These are phyloP conservation scores for Erythrophleum fordii DNA, from an alignment of 306 rosid species.

Conservation along the genomic window DNA sequence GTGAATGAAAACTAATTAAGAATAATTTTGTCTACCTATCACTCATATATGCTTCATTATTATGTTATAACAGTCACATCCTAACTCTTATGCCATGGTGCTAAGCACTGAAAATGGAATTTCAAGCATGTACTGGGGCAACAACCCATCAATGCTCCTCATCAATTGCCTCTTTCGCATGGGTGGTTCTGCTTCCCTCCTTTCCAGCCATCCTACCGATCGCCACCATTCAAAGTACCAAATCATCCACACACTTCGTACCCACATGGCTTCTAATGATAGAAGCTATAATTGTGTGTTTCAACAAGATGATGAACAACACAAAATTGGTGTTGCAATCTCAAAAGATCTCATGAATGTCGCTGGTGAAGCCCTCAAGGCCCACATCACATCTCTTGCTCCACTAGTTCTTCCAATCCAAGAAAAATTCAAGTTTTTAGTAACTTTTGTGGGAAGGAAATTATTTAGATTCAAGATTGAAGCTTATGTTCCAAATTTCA, in stretches of 20 bases:
- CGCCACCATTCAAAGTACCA: slow-evolving; percentile 21
- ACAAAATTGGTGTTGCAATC: slow-evolving; percentile 22
- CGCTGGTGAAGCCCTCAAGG: slow-evolving; percentile 21
- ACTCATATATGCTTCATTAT: background rate
- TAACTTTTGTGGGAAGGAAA: slow-evolving; percentile 25
- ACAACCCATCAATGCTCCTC: slow-evolving; percentile 37
- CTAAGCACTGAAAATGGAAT: slow-evolving; percentile 25
- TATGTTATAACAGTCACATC: slow-evolving; percentile 1
- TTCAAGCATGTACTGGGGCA: slow-evolving; percentile 23
- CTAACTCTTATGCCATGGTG: slow-evolving; percentile 28
- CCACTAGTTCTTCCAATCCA: slow-evolving; percentile 18
- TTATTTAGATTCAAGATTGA: background rate
- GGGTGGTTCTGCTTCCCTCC: slow-evolving; percentile 38
- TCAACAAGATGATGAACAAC: slow-evolving; percentile 31
- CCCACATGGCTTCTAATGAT: slow-evolving; percentile 19
- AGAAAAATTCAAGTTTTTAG: slow-evolving; percentile 25
- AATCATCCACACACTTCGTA: slow-evolving; percentile 21
- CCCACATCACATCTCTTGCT: slow-evolving; percentile 29
- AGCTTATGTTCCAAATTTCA: slow-evolving; percentile 31
- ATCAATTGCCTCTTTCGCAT: slow-evolving; percentile 39
- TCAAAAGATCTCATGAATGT: slow-evolving; percentile 16
- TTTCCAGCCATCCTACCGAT: slow-evolving; percentile 22
- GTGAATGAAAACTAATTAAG: too few species aligned
- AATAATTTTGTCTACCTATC: too few species aligned
- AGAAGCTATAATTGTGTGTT: slow-evolving; percentile 21